A percentile compares a stretch with the other conserved stretches of the same genome.
phyloP scores from a whole-genome alignment of 495 filamentous ascomycete species.

The Baudoinia panamericana region DNA sequence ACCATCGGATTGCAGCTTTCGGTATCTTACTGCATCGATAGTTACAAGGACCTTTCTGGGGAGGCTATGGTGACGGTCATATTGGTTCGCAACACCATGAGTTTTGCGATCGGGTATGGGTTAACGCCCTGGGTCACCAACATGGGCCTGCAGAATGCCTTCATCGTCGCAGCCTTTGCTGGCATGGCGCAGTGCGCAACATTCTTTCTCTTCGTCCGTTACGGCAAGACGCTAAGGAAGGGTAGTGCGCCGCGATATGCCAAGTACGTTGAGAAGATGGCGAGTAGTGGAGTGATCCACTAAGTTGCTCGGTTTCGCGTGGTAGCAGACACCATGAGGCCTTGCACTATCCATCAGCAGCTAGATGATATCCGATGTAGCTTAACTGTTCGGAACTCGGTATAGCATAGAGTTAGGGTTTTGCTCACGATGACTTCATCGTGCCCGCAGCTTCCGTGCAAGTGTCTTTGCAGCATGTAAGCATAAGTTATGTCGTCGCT shows the following conservation, averaged over 20 bases:
- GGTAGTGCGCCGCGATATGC: slow-evolving; percentile 32
- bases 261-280: slow-evolving; percentile 31
- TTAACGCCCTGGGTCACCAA: slow-evolving; percentile 51
- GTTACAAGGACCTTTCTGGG: slow-evolving; percentile 48
- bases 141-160: slow-evolving; percentile 50
- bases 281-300: slow-evolving; percentile 31
- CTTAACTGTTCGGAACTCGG: no score
- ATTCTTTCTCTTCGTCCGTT: slow-evolving; percentile 45
- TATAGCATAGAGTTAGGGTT: no score
- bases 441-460: no score
- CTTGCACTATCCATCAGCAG: no score
- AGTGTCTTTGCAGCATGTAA: no score
- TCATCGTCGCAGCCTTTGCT: slow-evolving; percentile 48
- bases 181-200: slow-evolving; percentile 41
- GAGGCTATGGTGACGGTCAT: slow-evolving; percentile 53
- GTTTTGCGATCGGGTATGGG: slow-evolving; percentile 46
- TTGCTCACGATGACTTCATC: no score
- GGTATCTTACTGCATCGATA: slow-evolving; percentile 50
- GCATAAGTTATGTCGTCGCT: no score
- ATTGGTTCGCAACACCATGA: slow-evolving; percentile 54
- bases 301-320: slow-evolving; percentile 11
- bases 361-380: no score
- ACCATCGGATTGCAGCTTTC: slow-evolving; percentile 44
- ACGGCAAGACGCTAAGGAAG: slow-evolving; percentile 34
- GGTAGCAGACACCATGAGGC: no score